phyloP scores from a whole-genome alignment of 805 yeast genomes.

The Candida michaelii region DNA sequence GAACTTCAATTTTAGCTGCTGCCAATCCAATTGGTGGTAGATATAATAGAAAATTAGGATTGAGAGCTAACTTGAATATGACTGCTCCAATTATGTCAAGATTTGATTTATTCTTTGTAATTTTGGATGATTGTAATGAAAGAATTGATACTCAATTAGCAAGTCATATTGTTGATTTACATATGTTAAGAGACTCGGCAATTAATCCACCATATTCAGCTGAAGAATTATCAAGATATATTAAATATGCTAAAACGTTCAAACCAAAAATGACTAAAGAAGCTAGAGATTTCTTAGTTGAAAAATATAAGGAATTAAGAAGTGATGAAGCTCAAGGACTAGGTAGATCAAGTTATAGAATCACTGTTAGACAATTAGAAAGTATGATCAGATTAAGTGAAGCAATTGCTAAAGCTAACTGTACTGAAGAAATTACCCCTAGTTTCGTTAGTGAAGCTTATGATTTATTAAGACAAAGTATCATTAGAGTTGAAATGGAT shows the following conservation, averaged over 20 bases:
- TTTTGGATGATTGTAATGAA: conserved; percentile 92
- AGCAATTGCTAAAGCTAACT: conserved; percentile 96
- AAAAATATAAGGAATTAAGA: conserved; percentile 80
- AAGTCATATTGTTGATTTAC: conserved; percentile 87
- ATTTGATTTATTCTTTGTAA: conserved; percentile 92
- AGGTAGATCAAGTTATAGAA: conserved; percentile 83
- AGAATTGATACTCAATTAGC: conserved; percentile 87
- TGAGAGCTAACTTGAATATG: conserved; percentile 87
- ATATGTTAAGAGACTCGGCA: conserved; percentile 87
- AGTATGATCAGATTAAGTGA: conserved; percentile 90
- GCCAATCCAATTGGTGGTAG: conserved; percentile 98
- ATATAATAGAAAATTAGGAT: conserved; percentile 81
- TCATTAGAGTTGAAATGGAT: conserved; percentile 90
- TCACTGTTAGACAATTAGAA: conserved; percentile 95
- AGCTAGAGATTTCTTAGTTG: conserved; percentile 75
- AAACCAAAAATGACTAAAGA: conserved; percentile 83
- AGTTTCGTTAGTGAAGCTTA: conserved; percentile 91
- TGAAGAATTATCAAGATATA: conserved; percentile 83
- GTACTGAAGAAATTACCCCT: conserved; percentile 83
- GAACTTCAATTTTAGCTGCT: conserved; percentile 97
- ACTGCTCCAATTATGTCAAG: conserved; percentile 99
- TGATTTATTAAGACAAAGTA: conserved; percentile 83
- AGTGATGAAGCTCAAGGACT: conserved; percentile 88
- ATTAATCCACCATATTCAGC: conserved; percentile 86
- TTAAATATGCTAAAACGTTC: conserved; percentile 89